Conservation (phyloP, 768 basidiomycete species). For the Trametes cubensis region DNA sequence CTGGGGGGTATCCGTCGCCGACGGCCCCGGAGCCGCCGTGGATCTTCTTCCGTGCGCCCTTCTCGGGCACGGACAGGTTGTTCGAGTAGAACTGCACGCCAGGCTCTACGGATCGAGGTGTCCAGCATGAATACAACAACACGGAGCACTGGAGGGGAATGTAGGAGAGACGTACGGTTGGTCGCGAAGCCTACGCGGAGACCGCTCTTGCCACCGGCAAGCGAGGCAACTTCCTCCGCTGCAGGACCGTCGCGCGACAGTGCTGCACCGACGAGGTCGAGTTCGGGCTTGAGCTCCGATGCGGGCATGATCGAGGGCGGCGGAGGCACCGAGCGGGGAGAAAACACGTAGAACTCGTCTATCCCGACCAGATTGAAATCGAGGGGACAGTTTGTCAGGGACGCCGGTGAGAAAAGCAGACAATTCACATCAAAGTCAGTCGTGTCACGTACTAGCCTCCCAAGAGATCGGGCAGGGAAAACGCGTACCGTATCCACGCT, state of each 20-base stretch:
- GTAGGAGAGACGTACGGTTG: conserved; percentile 56
- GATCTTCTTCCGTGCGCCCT: conserved; percentile 67
- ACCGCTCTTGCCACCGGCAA: conserved; percentile 61
- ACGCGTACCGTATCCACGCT: conserved; percentile 60
- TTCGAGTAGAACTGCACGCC: conserved; percentile 79
- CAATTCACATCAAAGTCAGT: background rate
- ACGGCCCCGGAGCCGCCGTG: conserved; percentile 70
- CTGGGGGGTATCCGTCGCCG: conserved; percentile 57
- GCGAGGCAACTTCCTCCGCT: conserved; percentile 46
- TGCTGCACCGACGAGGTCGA: conserved; percentile 52
- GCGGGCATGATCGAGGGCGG: conserved; percentile 53
- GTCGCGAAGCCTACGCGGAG: conserved; percentile 63
- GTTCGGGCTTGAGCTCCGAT: conserved; percentile 41
- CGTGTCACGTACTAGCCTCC: background rate
- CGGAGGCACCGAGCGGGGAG: conserved; percentile 33
- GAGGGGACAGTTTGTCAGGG: background rate
- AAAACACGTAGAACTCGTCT: conserved; percentile 72
- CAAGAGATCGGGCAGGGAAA: background rate
- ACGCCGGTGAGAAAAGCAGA: background rate
- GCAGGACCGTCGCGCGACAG: conserved; percentile 46
- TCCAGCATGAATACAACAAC: background rate
- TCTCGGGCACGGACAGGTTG: conserved; percentile 48
- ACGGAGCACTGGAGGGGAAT: background rate
- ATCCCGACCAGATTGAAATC: background rate
- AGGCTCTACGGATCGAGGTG: conserved; percentile 48